Evolutionary conservation across 768 basidiomycete genomes (phyloP).

Genomic region (Leccinellum rugosiceps): DNA sequence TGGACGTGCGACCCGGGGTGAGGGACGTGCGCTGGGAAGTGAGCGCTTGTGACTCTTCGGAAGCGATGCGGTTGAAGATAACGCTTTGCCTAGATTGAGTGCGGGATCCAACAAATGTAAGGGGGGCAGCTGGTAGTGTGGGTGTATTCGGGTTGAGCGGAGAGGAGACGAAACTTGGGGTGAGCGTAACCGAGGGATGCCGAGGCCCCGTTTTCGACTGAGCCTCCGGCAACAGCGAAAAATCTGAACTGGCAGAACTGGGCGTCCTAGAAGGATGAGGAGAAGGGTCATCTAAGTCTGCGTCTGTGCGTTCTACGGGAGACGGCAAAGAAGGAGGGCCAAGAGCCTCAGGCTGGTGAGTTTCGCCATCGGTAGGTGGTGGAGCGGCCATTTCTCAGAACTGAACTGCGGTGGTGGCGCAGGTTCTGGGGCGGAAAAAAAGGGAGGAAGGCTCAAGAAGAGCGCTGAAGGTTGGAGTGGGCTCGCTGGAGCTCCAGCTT

Average conservation of each 20-base stretch:
- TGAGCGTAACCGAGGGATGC: slow-evolving; percentile 23
- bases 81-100: slow-evolving; percentile 40
- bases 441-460: background rate
- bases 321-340: background rate
- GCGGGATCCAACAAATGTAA: slow-evolving; percentile 30
- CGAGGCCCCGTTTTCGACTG: slow-evolving; percentile 11
- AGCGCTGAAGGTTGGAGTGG: background rate
- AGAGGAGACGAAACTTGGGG: slow-evolving; percentile 43
- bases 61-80: slow-evolving; percentile 41
- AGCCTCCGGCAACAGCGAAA: slow-evolving; percentile 28
- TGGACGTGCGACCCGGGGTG: slow-evolving; percentile 46
- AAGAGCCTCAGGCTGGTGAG: slow-evolving; percentile 29
- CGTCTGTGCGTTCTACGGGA: slow-evolving; percentile 3
- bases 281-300: slow-evolving; percentile 5
- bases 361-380: slow-evolving; percentile 26
- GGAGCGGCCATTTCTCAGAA: slow-evolving; percentile 33
- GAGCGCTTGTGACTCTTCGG: slow-evolving; percentile 44
- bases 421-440: slow-evolving; percentile 1
- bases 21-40: slow-evolving; percentile 21
- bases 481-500: background rate
- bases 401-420: background rate
- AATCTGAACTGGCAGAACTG: slow-evolving; percentile 27
- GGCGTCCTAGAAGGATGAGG: slow-evolving; percentile 17
- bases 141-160: slow-evolving; percentile 47
- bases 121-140: slow-evolving; percentile 9